A percentile compares a stretch with the other conserved stretches of the same genome.
Conservation (phyloP, 177 flowering plant genomes). For the Telopea speciosissima region DNA sequence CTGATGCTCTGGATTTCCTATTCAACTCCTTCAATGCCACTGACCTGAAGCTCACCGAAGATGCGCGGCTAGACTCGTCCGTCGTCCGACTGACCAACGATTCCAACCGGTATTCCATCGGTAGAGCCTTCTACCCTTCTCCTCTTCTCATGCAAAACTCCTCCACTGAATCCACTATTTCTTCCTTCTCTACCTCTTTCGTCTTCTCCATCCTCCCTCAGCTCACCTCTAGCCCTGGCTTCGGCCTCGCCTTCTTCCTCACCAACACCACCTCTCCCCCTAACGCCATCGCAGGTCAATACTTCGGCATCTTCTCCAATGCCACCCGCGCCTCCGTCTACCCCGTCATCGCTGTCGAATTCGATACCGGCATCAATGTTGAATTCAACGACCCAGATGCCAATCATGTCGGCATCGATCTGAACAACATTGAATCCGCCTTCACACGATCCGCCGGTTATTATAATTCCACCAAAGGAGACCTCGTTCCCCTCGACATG, state of each 20-base stretch:
- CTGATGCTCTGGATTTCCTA: conserved; percentile 52
- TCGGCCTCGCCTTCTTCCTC: conserved; percentile 70
- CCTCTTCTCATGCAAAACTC: conserved; percentile 28
- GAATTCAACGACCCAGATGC: conserved; percentile 67
- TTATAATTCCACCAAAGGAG: conserved; percentile 22
- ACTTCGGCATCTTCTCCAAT: conserved; percentile 62
- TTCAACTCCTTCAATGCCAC: conserved; percentile 51
- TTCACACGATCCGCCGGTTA: conserved; percentile 38
- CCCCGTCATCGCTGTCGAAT: conserved; percentile 69
- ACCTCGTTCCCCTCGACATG: conserved; percentile 45
- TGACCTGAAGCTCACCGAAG: conserved; percentile 38
- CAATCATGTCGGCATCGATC: conserved; percentile 67
- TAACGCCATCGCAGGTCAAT: conserved; percentile 55
- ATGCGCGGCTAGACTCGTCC: conserved; percentile 55
- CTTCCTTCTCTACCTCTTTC: conserved; percentile 75
- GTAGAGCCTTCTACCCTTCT: conserved; percentile 54
- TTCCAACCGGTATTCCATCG: conserved; percentile 50
- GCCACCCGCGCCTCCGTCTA: conserved; percentile 22
- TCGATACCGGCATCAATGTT: conserved; percentile 62
- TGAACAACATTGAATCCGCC: conserved; percentile 45
- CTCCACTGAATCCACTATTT: conserved; percentile 6
- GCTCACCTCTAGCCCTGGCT: conserved; percentile 48
- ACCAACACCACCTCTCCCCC: conserved; percentile 51
- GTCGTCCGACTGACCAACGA: conserved; percentile 62
- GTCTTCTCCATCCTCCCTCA: conserved; percentile 66